phyloP scores from a whole-genome alignment of 257 asterid genomes.

The Primulina huaijiensis region DNA sequence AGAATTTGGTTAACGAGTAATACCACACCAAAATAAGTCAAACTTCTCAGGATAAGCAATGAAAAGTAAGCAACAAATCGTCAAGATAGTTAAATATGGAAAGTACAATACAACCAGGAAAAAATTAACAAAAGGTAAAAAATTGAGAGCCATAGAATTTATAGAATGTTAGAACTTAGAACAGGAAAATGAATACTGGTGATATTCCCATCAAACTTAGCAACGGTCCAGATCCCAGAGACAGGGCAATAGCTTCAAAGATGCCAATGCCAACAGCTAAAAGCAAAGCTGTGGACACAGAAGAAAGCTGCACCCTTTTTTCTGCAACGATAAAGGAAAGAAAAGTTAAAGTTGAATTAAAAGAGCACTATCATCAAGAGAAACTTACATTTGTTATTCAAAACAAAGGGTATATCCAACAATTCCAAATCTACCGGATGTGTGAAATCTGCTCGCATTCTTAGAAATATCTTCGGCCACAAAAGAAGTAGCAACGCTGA shows the following conservation, averaged over 20 bases:
- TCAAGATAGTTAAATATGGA: not conserved
- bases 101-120: not conserved
- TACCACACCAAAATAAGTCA: not conserved
- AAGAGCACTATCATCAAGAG: not conserved
- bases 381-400: not conserved
- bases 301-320: conserved; percentile 69
- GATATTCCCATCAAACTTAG: conserved; percentile 86
- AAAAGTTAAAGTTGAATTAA: not conserved
- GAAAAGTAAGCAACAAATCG: not conserved
- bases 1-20: not conserved
- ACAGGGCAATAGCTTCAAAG: conserved; percentile 71
- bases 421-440: conserved; percentile 46
- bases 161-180: not conserved
- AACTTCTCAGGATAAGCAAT: not conserved
- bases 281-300: conserved; percentile 87
- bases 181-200: conserved; percentile 43
- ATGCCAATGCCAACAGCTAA: conserved; percentile 87
- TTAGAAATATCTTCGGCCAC: conserved; percentile 94
- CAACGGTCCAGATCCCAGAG: conserved; percentile 81
- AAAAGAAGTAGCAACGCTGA: conserved; percentile 88
- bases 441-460: conserved; percentile 41
- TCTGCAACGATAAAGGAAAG: conserved; percentile 23
- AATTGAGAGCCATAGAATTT: not conserved
- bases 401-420: conserved; percentile 1
- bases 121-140: not conserved